Evolutionary conservation across 2,329 filamentous ascomycete genomes (phyloP).

Genomic region (Talaromyces piceae): DNA sequence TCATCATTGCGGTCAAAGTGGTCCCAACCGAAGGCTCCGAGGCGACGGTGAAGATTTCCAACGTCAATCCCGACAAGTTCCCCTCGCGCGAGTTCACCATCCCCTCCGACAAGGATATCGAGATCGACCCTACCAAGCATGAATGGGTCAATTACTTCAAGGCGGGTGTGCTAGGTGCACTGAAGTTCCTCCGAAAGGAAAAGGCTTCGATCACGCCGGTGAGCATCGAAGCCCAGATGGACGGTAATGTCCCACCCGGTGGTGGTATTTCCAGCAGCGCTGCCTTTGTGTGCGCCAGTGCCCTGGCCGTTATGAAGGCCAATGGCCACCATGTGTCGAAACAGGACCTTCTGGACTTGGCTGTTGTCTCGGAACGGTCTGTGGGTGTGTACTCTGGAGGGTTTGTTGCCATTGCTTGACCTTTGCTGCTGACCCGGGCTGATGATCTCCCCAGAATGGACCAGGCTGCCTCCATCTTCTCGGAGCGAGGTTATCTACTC

Average conservation of each 20-base stretch:
- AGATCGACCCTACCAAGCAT: constrained; percentile 75
- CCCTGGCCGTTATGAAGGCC: constrained; percentile 77
- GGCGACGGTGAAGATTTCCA: constrained; percentile 67
- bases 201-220: constrained; percentile 59
- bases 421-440: background rate
- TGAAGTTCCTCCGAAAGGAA: constrained; percentile 64
- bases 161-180: constrained; percentile 73
- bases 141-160: constrained; percentile 99
- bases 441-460: constrained; percentile 81
- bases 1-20: constrained; percentile 70
- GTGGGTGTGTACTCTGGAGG: constrained; percentile 96
- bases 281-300: constrained; percentile 84
- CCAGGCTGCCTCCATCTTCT: constrained; percentile 92
- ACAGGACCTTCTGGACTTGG: constrained; percentile 82
- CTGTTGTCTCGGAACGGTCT: constrained; percentile 86
- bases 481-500: constrained; percentile 73
- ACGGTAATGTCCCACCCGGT: constrained; percentile 85
- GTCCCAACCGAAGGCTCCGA: constrained; percentile 37
- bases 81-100: constrained; percentile 67
- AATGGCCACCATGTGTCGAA: constrained; percentile 83
- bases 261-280: constrained; percentile 91
- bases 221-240: constrained; percentile 80
- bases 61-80: constrained; percentile 70
- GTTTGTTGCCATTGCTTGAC: constrained; percentile 42
- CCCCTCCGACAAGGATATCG: constrained; percentile 53